Conservation (phyloP, 495 filamentous ascomycete genomes). For the Aspergillus incahuasiensis region DNA sequence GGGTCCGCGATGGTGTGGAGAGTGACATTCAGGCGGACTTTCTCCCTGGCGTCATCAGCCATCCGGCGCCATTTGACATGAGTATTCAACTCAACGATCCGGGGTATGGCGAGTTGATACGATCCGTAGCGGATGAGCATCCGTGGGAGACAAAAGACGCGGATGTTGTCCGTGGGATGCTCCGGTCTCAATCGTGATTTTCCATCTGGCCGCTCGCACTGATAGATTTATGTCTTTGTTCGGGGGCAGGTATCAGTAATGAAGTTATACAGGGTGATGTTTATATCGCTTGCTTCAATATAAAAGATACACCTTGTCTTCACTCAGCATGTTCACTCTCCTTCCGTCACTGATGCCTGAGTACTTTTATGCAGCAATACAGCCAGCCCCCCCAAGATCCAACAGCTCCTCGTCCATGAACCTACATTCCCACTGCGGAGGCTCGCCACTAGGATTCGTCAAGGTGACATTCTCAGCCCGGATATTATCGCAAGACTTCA, state of each 20-base stretch:
- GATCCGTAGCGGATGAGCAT: conserved; percentile 31
- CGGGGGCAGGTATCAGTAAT: too few relatives aligned
- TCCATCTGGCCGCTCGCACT: too few relatives aligned
- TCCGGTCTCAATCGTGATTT: too few relatives aligned
- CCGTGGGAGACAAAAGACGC: conserved; percentile 15
- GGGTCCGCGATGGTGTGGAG: conserved; percentile 22
- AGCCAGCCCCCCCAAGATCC: background rate
- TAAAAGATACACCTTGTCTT: too few relatives aligned
- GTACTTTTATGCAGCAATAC: background rate
- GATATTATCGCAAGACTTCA: conserved; percentile 9
- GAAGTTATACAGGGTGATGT: too few relatives aligned
- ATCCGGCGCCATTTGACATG: conserved; percentile 33
- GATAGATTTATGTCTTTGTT: too few relatives aligned
- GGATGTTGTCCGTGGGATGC: too few relatives aligned
- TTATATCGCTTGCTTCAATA: too few relatives aligned
- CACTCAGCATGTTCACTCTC: too few relatives aligned
- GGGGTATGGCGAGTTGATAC: conserved; percentile 28
- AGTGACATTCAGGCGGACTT: conserved; percentile 26
- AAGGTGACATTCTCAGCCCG: conserved; percentile 2
- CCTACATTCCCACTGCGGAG: background rate
- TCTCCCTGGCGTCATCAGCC: conserved; percentile 34
- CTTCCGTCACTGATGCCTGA: too few relatives aligned
- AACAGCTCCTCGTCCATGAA: background rate
- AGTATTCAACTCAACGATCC: conserved; percentile 30
- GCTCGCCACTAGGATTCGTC: conserved; percentile 8